Base-by-base conservation (phyloP, 2,329 filamentous ascomycete species). In the Ophiostoma sp. region DNA sequence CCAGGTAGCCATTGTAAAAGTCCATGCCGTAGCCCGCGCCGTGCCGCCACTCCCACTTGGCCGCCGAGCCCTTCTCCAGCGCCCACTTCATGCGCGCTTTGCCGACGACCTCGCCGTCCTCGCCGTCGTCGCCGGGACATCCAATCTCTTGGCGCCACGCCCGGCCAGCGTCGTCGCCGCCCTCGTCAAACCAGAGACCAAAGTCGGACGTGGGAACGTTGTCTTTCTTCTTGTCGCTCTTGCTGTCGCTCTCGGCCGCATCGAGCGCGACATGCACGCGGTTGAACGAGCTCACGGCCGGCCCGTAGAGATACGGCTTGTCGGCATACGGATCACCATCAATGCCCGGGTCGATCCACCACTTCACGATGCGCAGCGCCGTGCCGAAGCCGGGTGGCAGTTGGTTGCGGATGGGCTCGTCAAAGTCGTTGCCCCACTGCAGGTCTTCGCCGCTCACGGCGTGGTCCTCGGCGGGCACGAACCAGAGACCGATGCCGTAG, bases 391-490 rank as follows among this genome's bases (percentile, higher is more conserved):
- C 93, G 0, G 92, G 91, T 0, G 95, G 94, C 1, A 99, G 82
- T 16, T 88, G 86, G 76, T 97, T 90, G 42, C 92, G 86, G 73
- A 99, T 95, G 0, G 95, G 92, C 66, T 90, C 86, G 75, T 97
- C 93, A 76, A 98, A 97, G 81, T 97, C 93, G 77, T 98, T 98
- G 58, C 94, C 95, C 74, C 97, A 97, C 67, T 97, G 87, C 2
- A 99, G 82, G 71, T 96, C 88, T 40, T 85, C 78, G 62, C 87
- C 92, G 3, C 83, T 82, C 68, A 96, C 87, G 47, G 67, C 65
- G 12, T 70, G 18, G 16, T 49, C n/a, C 3, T 49, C 40, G 11
- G 63, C 67, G 27, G 90, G 91, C 0, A 85, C 87, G 77, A 97
- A 91, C 63, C 86, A 84, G 75, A 97, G 89, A 44, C 86, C 84